phyloP scores from a whole-genome alignment of 192 early-diverging fungal species.

The Coemansia sp. region DNA sequence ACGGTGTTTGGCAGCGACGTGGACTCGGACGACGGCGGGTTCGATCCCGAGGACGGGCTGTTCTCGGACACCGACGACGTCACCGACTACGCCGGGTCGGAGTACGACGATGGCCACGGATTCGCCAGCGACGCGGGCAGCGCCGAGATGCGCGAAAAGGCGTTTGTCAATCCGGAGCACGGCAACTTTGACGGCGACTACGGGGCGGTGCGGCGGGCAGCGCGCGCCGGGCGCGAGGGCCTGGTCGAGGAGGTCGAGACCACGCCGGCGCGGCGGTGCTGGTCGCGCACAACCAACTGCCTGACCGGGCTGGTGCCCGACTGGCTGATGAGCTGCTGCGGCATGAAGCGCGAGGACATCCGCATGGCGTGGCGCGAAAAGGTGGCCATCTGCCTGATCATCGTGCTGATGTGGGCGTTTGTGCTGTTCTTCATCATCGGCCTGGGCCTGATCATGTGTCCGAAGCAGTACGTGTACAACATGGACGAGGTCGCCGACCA shows the following conservation, averaged over 20 bases:
- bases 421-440: slow-evolving; percentile 88
- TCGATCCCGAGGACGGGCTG: slow-evolving; percentile 15
- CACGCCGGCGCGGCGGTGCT: slow-evolving; percentile 31
- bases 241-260: slow-evolving; percentile 72
- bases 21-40: slow-evolving; percentile 11
- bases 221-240: slow-evolving; percentile 65
- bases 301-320: slow-evolving; percentile 37
- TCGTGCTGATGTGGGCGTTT: slow-evolving; percentile 67
- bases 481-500: slow-evolving; percentile 58
- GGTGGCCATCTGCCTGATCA: slow-evolving; percentile 75
- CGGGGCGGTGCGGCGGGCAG: slow-evolving; percentile 1
- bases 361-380: slow-evolving; percentile 97
- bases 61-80: slow-evolving; percentile 6
- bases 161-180: slow-evolving; percentile 5
- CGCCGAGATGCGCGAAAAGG: slow-evolving; percentile 2
- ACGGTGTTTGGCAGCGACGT: slow-evolving; percentile 33
- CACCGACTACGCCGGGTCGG: neutral
- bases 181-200: slow-evolving; percentile 28
- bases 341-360: slow-evolving; percentile 83
- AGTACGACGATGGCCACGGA: slow-evolving; percentile 1
- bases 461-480: slow-evolving; percentile 61
- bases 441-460: slow-evolving; percentile 79
- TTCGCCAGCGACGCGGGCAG: neutral
- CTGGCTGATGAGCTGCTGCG: slow-evolving; percentile 40
- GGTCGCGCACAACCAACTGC: slow-evolving; percentile 25